phyloP scores from a whole-genome alignment of 108 stramenopile genomes.

The Seminavis robusta region DNA sequence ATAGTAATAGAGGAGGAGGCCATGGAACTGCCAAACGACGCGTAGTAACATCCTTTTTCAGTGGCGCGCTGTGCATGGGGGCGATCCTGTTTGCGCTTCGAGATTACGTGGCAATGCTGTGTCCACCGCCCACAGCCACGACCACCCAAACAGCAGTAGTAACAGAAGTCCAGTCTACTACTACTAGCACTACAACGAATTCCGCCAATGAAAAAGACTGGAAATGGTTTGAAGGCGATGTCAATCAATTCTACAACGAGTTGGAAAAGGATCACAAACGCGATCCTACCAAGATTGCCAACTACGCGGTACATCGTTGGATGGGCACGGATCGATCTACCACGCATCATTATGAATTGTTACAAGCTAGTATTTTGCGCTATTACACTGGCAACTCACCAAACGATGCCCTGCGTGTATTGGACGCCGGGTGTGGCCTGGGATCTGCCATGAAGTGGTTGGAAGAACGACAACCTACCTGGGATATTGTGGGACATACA shows the following conservation, averaged over 20 bases:
- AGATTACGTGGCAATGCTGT: no score
- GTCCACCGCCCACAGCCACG: conserved; percentile 26
- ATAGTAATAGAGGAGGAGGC: no score
- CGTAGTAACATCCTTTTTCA: no score
- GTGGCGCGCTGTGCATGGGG: no score
- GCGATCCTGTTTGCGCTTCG: no score
- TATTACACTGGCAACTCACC: background rate
- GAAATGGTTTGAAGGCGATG: conserved; percentile 53
- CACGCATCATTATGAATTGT: conserved; percentile 35
- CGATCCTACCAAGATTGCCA: conserved; percentile 30
- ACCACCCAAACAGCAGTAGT: no score
- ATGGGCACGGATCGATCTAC: conserved; percentile 37
- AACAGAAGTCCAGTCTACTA: no score
- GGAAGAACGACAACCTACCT: conserved; percentile 31
- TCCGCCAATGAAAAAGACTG: conserved; percentile 25
- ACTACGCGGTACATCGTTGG: conserved; percentile 60
- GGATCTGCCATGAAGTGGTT: conserved; percentile 55
- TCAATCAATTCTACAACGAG: conserved; percentile 54
- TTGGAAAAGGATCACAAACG: conserved; percentile 42
- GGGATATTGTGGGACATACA: conserved; percentile 43
- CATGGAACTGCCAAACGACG: no score
- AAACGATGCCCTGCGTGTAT: conserved; percentile 26
- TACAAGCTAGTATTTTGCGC: conserved; percentile 11
- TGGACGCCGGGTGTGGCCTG: conserved; percentile 55
- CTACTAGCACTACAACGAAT: no score